phyloP scores from a whole-genome alignment of 2,329 filamentous ascomycete species.

The Parafenestella ontariensis region DNA sequence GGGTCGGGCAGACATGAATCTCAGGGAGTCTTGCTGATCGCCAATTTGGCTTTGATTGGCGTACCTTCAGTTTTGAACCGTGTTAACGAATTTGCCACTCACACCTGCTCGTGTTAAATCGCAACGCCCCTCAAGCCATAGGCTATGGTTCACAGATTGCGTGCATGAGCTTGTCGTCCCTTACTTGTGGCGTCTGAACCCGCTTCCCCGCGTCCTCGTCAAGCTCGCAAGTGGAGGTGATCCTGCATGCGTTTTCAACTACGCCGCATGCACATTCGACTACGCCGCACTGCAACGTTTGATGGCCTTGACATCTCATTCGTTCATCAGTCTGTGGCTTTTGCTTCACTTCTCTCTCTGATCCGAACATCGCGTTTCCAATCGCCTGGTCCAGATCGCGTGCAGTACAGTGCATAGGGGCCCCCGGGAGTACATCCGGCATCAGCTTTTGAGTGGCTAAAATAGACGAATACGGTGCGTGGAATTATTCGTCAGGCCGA shows the following conservation, averaged over 20 bases:
- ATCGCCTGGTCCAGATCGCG: background rate
- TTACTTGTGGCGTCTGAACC: background rate
- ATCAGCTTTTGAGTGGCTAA: background rate
- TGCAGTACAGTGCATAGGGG: background rate
- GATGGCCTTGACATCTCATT: background rate
- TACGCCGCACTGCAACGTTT: background rate
- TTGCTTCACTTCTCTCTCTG: background rate
- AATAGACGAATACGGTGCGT: background rate
- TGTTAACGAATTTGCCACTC: too few relatives aligned
- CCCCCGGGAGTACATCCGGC: background rate
- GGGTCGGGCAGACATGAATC: too few relatives aligned
- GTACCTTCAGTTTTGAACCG: too few relatives aligned
- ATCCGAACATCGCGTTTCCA: background rate
- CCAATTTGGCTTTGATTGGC: too few relatives aligned
- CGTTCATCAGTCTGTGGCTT: background rate
- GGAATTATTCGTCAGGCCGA: background rate
- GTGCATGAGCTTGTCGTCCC: background rate
- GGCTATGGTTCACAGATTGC: background rate
- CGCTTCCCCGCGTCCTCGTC: background rate
- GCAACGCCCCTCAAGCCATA: background rate
- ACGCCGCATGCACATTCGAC: background rate
- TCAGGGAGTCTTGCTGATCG: too few relatives aligned
- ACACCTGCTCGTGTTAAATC: background rate
- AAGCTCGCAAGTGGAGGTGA: background rate
- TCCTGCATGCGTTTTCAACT: background rate